Base-by-base conservation (phyloP, 202 grass and related monocot species). In the Dendrocalamus latiflorus region DNA sequence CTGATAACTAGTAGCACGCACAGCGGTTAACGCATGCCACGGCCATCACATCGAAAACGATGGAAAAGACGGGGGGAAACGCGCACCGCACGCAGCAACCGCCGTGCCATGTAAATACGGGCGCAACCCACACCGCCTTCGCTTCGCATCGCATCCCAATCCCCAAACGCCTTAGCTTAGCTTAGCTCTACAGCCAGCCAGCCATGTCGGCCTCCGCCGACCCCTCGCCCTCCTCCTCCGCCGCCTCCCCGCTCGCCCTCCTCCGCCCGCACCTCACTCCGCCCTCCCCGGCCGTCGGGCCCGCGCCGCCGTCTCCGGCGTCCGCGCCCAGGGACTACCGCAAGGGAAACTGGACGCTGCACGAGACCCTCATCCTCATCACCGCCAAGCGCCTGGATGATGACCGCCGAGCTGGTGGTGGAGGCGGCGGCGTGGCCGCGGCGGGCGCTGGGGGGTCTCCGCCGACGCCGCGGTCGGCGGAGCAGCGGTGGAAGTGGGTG, bases 401-500 rank as follows among this genome's bases (percentile, higher is more conserved):
- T 78, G 95, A 98, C 77, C 86, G 93, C 61, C 89, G 95, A 0
- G 88, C 89, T 3, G 90, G 73, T 3, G 72, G 43, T 0, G 64
- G 44, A 9, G 9, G 28, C 4, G 36, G 55, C 15, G 9, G 57
- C 4, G n/a, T 4, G 20, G 61, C 0, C 18, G 26, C 15, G 41
- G 51, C 57, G 22, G 45, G 22, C n/a, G 76, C 11, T 2, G 39
- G n/a, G 33, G 30, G 9, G 1, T 51, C 67, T 61, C 81, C 88
- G 42, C 80, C 33, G 11, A 71, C 89, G 58, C 93, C 93, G 18
- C 70, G 96, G 1, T 94, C 93, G 1, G 85, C 93, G 24, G 96
- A 98, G 87, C 96, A 95, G 86, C 82, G 96, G 12, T 99, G 96
- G 96, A 99, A 99, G 60, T 99, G 96, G 96, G 93, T 99, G 10